A percentile compares a stretch with the other conserved stretches of the same genome.
These are phyloP conservation scores for Nicotiana undulata DNA, from an alignment of 257 asterid genomes.

Conservation along the genomic window DNA sequence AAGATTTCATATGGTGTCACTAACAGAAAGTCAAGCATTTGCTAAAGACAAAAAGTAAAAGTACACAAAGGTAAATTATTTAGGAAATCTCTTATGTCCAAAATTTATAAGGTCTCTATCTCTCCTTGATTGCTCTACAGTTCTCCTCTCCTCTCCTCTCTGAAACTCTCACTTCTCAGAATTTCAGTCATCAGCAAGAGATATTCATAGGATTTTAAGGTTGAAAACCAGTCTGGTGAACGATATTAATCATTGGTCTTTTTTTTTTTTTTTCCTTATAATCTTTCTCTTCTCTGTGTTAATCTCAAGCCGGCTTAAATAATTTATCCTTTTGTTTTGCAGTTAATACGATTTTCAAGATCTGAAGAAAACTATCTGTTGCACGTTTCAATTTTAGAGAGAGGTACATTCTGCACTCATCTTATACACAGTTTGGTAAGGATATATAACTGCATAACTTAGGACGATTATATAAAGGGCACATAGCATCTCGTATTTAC, in stretches of 20 bases:
- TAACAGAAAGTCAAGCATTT: not conserved
- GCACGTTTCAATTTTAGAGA: not conserved
- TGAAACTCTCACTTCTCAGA: no score
- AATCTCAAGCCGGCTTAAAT: not conserved
- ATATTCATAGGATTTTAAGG: not conserved
- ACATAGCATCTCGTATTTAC: no score
- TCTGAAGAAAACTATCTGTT: not conserved
- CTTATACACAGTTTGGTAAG: no score
- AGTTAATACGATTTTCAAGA: not conserved
- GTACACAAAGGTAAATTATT: not conserved
- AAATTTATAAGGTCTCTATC: not conserved
- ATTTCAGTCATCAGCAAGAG: slow-evolving; percentile 7
- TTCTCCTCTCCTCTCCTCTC: not conserved
- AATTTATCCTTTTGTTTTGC: not conserved
- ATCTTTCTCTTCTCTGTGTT: not conserved
- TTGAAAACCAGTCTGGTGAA: not conserved
- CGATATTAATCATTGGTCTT: not conserved
- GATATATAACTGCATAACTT: no score
- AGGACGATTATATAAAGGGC: no score
- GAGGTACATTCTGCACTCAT: not conserved
- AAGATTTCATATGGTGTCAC: not conserved
- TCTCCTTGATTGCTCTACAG: not conserved
- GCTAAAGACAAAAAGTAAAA: not conserved
- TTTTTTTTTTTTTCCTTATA: not conserved
- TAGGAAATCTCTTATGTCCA: slow-evolving; percentile 2